Evolutionary conservation across 1,284 basidiomycete species (phyloP).

Genomic region (Phenoliferia sp.): DNA sequence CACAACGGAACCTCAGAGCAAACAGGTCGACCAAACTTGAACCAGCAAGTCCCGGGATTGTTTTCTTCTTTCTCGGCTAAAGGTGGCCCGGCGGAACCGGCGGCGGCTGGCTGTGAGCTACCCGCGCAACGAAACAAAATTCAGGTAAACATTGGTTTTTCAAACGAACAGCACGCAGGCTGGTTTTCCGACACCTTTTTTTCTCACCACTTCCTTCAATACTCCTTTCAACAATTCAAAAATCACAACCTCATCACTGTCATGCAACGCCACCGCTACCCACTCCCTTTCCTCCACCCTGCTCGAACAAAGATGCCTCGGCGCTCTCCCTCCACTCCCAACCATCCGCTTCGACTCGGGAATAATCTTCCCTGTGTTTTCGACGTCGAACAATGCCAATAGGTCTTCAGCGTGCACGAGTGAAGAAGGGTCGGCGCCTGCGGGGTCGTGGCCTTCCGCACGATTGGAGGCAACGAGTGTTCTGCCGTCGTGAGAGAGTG

Average conservation of each 20-base stretch:
- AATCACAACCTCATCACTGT: conserved; percentile 27
- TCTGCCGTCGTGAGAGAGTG: conserved; percentile 9
- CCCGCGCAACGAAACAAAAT: not conserved
- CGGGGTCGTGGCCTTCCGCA: conserved; percentile 26
- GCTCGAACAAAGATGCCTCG: conserved; percentile 15
- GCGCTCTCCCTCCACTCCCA: conserved; percentile 13
- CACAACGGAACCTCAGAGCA: too few species aligned
- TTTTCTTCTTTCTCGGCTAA: too few species aligned
- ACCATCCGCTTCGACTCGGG: not conserved
- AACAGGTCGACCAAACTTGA: too few species aligned
- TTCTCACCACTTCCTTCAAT: conserved; percentile 18
- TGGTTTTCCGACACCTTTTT: not conserved
- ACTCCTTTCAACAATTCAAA: conserved; percentile 10
- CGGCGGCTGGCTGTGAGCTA: not conserved
- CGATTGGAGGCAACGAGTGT: conserved; percentile 27
- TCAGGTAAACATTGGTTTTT: not conserved
- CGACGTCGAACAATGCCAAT: conserved; percentile 17
- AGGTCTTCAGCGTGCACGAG: conserved; percentile 12
- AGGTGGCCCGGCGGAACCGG: too few species aligned
- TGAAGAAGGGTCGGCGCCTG: not conserved
- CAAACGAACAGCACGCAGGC: not conserved
- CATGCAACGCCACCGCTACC: conserved; percentile 21
- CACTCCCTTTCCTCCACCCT: conserved; percentile 8
- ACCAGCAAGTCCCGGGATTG: too few species aligned
- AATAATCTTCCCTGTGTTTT: conserved; percentile 1